phyloP scores from a whole-genome alignment of 805 yeast genomes.

The Candida xiaguanensis region DNA sequence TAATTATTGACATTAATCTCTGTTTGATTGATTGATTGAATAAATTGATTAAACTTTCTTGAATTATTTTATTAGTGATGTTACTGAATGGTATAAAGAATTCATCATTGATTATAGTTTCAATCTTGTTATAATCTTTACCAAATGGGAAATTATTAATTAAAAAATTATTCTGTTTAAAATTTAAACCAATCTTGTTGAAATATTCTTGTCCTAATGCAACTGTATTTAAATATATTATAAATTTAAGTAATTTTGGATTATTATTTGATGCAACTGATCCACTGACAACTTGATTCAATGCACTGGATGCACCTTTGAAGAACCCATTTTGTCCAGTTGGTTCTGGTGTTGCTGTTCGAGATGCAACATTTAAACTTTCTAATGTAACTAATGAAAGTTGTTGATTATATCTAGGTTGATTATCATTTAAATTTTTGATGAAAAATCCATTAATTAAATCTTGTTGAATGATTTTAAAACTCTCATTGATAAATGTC shows the following conservation, averaged over 20 bases:
- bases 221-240: slow-evolving; percentile 70
- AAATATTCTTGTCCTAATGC: slow-evolving; percentile 60
- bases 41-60: slow-evolving; percentile 44
- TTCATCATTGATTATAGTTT: slow-evolving; percentile 26
- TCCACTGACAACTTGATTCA: slow-evolving; percentile 40
- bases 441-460: slow-evolving; percentile 49
- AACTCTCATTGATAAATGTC: slow-evolving; percentile 51
- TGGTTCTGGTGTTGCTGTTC: slow-evolving; percentile 34
- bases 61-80: slow-evolving; percentile 37
- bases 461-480: slow-evolving; percentile 60
- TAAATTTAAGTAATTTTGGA: slow-evolving; percentile 52
- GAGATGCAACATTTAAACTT: slow-evolving; percentile 12
- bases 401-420: slow-evolving; percentile 37
- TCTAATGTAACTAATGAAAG: slow-evolving; percentile 17
- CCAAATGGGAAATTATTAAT: slow-evolving; percentile 32
- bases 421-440: slow-evolving; percentile 33
- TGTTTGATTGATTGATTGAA: slow-evolving; percentile 47
- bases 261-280: slow-evolving; percentile 27
- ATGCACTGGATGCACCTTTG: slow-evolving; percentile 42
- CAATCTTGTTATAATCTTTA: slow-evolving; percentile 30
- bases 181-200: slow-evolving; percentile 45
- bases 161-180: slow-evolving; percentile 25
- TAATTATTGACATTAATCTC: slow-evolving; percentile 39
- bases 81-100: slow-evolving; percentile 28
- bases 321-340: slow-evolving; percentile 28